Evolutionary conservation across 2,329 filamentous ascomycete species (phyloP).

Genomic region (Phialophora expanda): DNA sequence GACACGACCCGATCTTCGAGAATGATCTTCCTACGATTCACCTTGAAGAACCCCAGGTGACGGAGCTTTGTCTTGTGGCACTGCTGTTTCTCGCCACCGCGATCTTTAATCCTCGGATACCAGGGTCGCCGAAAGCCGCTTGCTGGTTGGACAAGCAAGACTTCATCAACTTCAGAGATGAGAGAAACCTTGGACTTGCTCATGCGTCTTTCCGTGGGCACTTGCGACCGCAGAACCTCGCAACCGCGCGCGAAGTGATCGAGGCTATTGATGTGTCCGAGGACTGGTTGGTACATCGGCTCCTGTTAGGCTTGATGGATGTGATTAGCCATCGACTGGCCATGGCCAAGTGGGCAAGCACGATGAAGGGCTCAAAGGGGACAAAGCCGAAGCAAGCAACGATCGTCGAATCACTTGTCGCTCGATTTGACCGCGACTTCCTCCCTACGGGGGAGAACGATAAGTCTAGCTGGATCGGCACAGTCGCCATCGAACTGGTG

Average conservation of each 20-base stretch:
- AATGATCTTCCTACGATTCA: slow-evolving; percentile 12
- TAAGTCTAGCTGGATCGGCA: slow-evolving; percentile 30
- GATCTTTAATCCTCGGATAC: slow-evolving; percentile 10
- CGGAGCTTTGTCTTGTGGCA: slow-evolving; percentile 30
- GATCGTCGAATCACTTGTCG: slow-evolving; percentile 44
- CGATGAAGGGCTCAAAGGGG: slow-evolving; percentile 12
- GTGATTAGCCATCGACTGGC: slow-evolving; percentile 34
- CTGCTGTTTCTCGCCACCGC: slow-evolving; percentile 27
- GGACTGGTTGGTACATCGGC: slow-evolving; percentile 33
- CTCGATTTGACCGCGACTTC: slow-evolving; percentile 40
- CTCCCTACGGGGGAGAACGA: slow-evolving; percentile 14
- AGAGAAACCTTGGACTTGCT: slow-evolving; percentile 28
- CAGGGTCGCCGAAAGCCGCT: neutral
- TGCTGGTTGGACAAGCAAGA: slow-evolving; percentile 19
- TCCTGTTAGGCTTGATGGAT: slow-evolving; percentile 32
- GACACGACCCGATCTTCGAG: neutral
- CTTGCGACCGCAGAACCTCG: neutral
- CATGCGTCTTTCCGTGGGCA: slow-evolving; percentile 26
- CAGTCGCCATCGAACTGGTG: slow-evolving; percentile 34
- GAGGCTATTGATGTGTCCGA: slow-evolving; percentile 29
- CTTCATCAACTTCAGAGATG: slow-evolving; percentile 20
- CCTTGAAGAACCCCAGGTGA: slow-evolving; percentile 26
- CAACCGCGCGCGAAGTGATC: slow-evolving; percentile 23
- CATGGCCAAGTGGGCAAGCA: slow-evolving; percentile 25
- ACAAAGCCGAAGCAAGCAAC: slow-evolving; percentile 22